Conservation (phyloP, 176 grass and related monocot genomes). For the Musa troglodytarum region DNA sequence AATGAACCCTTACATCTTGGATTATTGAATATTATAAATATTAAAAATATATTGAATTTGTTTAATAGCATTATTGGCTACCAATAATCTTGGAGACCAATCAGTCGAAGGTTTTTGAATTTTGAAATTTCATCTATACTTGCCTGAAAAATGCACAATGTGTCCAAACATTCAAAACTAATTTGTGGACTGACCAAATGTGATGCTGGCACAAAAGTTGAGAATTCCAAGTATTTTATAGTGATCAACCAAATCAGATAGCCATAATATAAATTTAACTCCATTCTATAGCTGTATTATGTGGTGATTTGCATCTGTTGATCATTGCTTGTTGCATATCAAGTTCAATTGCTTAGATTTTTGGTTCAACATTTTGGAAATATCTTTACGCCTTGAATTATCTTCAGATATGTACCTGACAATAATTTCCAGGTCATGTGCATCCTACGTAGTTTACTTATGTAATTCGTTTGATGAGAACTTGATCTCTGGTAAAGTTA, state of each 20-base stretch:
- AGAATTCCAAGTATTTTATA: no score
- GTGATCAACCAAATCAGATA: background rate
- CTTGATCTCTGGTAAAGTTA: background rate
- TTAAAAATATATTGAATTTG: no score
- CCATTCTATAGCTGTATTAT: background rate
- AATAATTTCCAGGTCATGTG: background rate
- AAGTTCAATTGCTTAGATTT: background rate
- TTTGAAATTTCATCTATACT: no score
- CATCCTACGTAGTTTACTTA: background rate
- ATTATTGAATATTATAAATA: no score
- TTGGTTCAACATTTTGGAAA: background rate
- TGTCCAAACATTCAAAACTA: no score
- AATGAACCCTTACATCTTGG: no score
- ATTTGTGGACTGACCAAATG: no score
- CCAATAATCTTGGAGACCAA: no score
- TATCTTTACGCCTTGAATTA: background rate
- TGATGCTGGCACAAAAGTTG: no score
- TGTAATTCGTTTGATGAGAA: background rate
- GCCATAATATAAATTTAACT: background rate
- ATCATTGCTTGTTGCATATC: background rate
- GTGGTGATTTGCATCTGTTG: background rate
- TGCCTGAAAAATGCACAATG: no score
- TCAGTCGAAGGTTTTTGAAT: no score
- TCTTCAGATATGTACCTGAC: background rate
- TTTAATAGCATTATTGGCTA: no score